Percentiles rank a stretch among this genome's conserved stretches.
Conservation (phyloP, 768 basidiomycete genomes). For the Russula griseocarnosa region DNA sequence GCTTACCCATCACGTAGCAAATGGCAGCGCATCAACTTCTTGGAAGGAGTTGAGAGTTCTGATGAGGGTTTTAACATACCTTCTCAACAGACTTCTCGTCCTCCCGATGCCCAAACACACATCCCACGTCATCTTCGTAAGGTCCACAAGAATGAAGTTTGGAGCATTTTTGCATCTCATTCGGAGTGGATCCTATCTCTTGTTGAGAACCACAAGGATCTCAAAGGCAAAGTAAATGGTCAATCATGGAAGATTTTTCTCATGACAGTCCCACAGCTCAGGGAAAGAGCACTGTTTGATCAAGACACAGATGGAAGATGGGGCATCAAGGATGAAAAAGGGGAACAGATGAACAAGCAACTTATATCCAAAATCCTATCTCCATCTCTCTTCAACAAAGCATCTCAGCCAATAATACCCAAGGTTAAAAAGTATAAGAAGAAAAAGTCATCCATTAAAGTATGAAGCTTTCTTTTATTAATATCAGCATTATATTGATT, state of each 20-base stretch:
- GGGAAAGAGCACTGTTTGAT: not conserved
- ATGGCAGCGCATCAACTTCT: slow-evolving; percentile 39
- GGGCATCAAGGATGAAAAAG: slow-evolving; percentile 9
- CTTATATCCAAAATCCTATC: not conserved
- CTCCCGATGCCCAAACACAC: slow-evolving; percentile 23
- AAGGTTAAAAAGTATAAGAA: not conserved
- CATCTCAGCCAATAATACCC: not conserved
- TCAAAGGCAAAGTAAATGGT: slow-evolving; percentile 39
- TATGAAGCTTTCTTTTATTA: not conserved
- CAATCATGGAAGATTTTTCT: slow-evolving; percentile 47
- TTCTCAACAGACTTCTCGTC: not conserved
- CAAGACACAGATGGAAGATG: not conserved
- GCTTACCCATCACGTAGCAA: slow-evolving; percentile 31
- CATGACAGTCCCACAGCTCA: slow-evolving; percentile 19
- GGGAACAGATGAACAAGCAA: not conserved
- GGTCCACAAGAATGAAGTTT: slow-evolving; percentile 50
- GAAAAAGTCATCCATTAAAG: not conserved
- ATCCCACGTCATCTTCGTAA: slow-evolving; percentile 44
- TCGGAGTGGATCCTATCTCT: slow-evolving; percentile 46
- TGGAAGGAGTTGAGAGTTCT: slow-evolving; percentile 25
- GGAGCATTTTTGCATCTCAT: slow-evolving; percentile 50
- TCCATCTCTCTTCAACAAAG: not conserved
- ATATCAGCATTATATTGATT: not conserved
- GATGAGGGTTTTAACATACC: slow-evolving; percentile 9
- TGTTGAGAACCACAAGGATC: slow-evolving; percentile 44